Evolutionary conservation across 768 basidiomycete species (phyloP), one percentile per base, ranked within the genome.

Genomic region (Pholiota microspora): DNA sequence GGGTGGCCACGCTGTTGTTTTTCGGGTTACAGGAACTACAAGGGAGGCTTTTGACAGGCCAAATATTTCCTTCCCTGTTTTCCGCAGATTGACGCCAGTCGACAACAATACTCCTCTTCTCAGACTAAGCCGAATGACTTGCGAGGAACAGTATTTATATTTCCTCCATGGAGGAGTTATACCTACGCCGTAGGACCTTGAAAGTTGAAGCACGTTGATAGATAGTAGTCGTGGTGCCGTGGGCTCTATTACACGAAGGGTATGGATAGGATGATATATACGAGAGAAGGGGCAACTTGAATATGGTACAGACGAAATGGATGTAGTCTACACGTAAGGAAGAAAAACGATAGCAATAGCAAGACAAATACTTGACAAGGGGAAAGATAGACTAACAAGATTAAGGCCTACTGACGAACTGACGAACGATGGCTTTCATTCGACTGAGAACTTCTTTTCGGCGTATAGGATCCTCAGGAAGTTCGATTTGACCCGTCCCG

Each of bases 401-500:
- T 31, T 44, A 49, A 49, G 31, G 44, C 32, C 16, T 32, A 27
- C 49, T 47, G 24, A 63, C 24, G 59, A 66, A 66, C 9, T 58
- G 62, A 46, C 61, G 58, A 29, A 66, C 58, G 24, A 66, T 61
- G 15, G 50, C 52, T 62, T 81, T 88, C 67, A 92, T 62, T 38
- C 78, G 69, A 46, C 56, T 73, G 46, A 92, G 63, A 9, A 88
- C 71, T 61, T 85, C 80, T 59, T 72, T 73, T 54, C 72, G 73
- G 61, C 78, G 76, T 13, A 79, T 79, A 3, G 71, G 65, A 64
- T 89, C 79, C 16, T 77, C 76, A 0, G 85, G 81, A 59, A 88
- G 65, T 44, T 73, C 64, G 3, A 72, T 53, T 56, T 79, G 73
- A 4, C 86, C 86, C 3, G 68, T 79, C 7, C 78, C 88, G 27